Percentiles rank a stretch among this genome's conserved stretches.
These are phyloP conservation scores for Hypoxylon sp. DNA, from an alignment of 2,329 filamentous ascomycete species.

Conservation along the genomic window DNA sequence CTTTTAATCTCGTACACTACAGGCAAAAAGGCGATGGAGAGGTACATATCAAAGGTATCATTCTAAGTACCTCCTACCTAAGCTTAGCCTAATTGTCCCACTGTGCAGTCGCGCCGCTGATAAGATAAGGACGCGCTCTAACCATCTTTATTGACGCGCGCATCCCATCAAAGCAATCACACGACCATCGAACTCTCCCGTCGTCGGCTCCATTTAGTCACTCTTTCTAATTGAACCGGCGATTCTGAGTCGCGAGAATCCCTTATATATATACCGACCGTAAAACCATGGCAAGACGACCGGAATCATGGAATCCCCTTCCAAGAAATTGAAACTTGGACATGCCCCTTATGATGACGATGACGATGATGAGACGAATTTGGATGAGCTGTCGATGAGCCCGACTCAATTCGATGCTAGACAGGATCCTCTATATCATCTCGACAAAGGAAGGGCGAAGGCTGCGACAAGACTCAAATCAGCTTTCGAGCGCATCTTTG, in stretches of 20 bases:
- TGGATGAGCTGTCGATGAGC: constrained; percentile 64
- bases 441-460: constrained; percentile 73
- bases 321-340: constrained; percentile 73
- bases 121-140: constrained; percentile 39
- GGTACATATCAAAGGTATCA: background rate
- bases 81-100: background rate
- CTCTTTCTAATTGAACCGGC: background rate
- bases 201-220: background rate
- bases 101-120: background rate
- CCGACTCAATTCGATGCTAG: constrained; percentile 63
- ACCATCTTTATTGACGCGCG: constrained; percentile 35
- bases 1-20: background rate
- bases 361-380: constrained; percentile 58
- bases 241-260: background rate
- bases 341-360: constrained; percentile 55
- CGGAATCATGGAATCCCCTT: constrained; percentile 67
- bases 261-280: background rate
- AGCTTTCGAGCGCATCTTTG: constrained; percentile 90
- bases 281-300: constrained; percentile 25
- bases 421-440: constrained; percentile 68
- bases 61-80: background rate
- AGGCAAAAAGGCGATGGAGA: background rate
- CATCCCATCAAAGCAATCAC: constrained; percentile 30
- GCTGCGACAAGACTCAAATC: constrained; percentile 82
- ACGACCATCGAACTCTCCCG: constrained; percentile 6